These are phyloP conservation scores for Lepidium aucheri DNA, from an alignment of 345 rosid genomes.

Conservation along the genomic window DNA sequence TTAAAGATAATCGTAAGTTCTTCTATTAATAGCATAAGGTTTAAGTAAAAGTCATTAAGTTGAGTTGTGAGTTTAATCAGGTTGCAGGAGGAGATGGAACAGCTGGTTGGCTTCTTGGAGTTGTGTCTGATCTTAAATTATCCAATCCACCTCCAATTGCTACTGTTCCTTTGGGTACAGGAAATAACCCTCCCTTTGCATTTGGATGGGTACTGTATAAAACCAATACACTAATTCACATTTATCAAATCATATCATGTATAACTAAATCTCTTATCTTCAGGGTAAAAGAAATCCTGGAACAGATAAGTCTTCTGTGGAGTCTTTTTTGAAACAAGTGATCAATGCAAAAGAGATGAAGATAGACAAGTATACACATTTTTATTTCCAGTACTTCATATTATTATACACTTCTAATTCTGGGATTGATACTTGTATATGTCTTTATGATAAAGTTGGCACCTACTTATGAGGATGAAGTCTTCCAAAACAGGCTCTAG, in stretches of 20 bases:
- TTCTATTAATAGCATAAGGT: background rate
- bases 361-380: slow-evolving; percentile 59
- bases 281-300: slow-evolving; percentile 94
- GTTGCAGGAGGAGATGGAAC: slow-evolving; percentile 90
- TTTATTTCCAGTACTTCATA: background rate
- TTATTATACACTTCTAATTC: background rate
- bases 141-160: slow-evolving; percentile 87
- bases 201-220: slow-evolving; percentile 76
- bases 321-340: slow-evolving; percentile 52
- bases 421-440: background rate
- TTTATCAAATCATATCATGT: background rate
- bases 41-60: background rate
- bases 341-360: slow-evolving; percentile 70
- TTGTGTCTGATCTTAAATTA: slow-evolving; percentile 72
- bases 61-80: background rate
- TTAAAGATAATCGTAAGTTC: slow-evolving; percentile 65
- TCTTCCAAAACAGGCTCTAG: slow-evolving; percentile 48
- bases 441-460: slow-evolving; percentile 55
- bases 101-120: slow-evolving; percentile 94
- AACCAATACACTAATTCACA: background rate
- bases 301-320: slow-evolving; percentile 52
- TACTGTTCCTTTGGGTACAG: slow-evolving; percentile 85
- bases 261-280: background rate
- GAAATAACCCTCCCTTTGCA: slow-evolving; percentile 84
- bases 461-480: slow-evolving; percentile 74